Evolutionary conservation across 2,329 filamentous ascomycete genomes (phyloP), one percentile per base, ranked within the genome.

Genomic region (Cercospora zeae-maydis): DNA sequence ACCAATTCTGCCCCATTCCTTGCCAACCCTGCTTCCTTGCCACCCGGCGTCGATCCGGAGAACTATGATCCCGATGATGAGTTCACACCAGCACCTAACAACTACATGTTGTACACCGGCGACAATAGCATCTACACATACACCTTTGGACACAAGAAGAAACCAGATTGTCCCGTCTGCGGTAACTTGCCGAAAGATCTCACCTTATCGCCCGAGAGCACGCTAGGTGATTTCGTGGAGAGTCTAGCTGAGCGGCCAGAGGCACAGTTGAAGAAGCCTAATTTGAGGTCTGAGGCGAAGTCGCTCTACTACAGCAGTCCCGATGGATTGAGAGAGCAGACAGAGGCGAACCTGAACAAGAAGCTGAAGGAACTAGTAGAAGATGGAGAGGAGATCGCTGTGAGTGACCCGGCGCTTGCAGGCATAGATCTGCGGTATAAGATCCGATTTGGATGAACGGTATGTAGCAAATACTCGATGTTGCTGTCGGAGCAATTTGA

Each of bases 21-120:
- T 14, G 90, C 89, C 11, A 82, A 86, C 66, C 87, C 89, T 49
- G 89, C 89, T 24, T 56, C 58, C 27, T 52, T 69, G n/a, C 68
- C 68, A 2, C 63, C 59, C 6, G 66, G 65, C n/a, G 53, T 64
- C 34, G 68, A 70, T 60, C 65, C 63, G 4, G 67, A 67, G 30
- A 60, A 62, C 13, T 70, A 68, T 52, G 62, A 67, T 60, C 62
- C 65, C 11, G 58, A 65, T 31, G 65, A 67, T 24, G 66, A 68
- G 52, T 66, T 61, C 39, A 58, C 63, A 14, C 67, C 67, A 9
- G 67, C 64, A 6, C 96, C 74, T 7, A 78, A 81, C 66, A 82
- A 96, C 76, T 99, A 99, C 79, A 98, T 98, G 93, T 96, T 97
- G 91, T 99, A 99, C 77, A 96, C 92, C 11, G 95, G 96, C 52